These are phyloP conservation scores for Cryphonectria radicalis DNA, from an alignment of 2,329 filamentous ascomycete species.

Conservation along the genomic window DNA sequence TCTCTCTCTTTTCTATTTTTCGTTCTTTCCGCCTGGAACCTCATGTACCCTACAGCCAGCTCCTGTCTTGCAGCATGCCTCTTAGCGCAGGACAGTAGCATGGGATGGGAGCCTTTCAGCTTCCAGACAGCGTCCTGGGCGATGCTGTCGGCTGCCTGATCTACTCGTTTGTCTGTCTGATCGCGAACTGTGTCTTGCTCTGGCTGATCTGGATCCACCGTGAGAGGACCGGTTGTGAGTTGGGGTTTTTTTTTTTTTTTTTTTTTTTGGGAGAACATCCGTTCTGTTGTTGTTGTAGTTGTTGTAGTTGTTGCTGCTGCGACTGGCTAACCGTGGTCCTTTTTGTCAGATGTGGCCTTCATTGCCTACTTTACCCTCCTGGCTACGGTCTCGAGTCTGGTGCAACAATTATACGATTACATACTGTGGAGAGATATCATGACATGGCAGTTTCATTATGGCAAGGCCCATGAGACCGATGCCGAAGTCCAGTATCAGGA, in stretches of 20 bases:
- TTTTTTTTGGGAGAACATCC: neutral
- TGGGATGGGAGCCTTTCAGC: conserved; percentile 30
- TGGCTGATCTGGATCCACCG: conserved; percentile 27
- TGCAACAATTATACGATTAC: conserved; percentile 27
- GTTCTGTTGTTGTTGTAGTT: neutral
- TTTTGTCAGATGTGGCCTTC: conserved; percentile 24
- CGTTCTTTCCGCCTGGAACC: neutral
- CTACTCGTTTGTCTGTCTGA: conserved; percentile 23
- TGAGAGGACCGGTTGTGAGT: conserved; percentile 24
- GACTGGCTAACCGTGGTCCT: neutral
- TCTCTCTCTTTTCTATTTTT: no score
- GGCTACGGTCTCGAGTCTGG: conserved; percentile 21
- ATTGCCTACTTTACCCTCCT: conserved; percentile 27
- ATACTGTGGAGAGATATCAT: conserved; percentile 24
- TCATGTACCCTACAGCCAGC: neutral
- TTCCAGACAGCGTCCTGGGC: conserved; percentile 28
- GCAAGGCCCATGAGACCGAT: conserved; percentile 16
- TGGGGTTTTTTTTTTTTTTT: neutral
- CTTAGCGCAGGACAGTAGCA: conserved; percentile 13
- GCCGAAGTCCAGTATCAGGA: conserved; percentile 27
- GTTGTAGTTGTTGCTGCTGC: no score
- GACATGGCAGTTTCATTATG: conserved; percentile 22
- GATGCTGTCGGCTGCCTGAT: conserved; percentile 24
- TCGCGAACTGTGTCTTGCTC: conserved; percentile 20
- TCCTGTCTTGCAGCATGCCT: conserved; percentile 6